phyloP scores from a whole-genome alignment of 1,139 yeast species.

The Zygosaccharomyces pseudobailii region DNA sequence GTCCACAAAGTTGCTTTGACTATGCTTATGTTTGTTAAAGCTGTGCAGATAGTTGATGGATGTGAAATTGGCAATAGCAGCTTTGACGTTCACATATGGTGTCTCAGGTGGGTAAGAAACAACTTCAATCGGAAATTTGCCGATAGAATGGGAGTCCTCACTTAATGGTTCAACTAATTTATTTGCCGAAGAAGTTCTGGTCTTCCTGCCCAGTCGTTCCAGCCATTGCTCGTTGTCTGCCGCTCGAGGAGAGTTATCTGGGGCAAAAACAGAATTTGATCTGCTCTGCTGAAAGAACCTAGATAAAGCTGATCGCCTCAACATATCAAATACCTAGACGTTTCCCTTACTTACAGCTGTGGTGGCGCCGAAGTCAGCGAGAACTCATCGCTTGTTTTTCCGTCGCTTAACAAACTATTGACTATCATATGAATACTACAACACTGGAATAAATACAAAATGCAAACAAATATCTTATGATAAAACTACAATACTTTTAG shows the following conservation, averaged over 20 bases:
- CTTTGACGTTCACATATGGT: constrained; percentile 30
- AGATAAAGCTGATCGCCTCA: neutral
- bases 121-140: constrained; percentile 16
- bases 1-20: constrained; percentile 46
- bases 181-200: neutral
- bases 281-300: constrained; percentile 1
- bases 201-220: constrained; percentile 21
- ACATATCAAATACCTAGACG: neutral
- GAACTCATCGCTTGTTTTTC: neutral
- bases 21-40: constrained; percentile 39
- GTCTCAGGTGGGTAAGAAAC: constrained; percentile 23
- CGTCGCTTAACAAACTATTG: neutral
- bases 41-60: constrained; percentile 32
- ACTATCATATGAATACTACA: neutral
- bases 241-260: constrained; percentile 47
- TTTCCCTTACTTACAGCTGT: neutral
- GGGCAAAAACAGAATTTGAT: constrained; percentile 19
- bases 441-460: neutral
- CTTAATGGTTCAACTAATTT: constrained; percentile 2
- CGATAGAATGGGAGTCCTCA: constrained; percentile 7
- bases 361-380: neutral
- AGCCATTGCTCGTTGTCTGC: constrained; percentile 47
- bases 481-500: neutral
- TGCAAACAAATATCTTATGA: neutral
- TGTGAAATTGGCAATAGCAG: constrained; percentile 39